Conservation (phyloP, 129 eudicot genomes). For the Artemisia argyi region DNA sequence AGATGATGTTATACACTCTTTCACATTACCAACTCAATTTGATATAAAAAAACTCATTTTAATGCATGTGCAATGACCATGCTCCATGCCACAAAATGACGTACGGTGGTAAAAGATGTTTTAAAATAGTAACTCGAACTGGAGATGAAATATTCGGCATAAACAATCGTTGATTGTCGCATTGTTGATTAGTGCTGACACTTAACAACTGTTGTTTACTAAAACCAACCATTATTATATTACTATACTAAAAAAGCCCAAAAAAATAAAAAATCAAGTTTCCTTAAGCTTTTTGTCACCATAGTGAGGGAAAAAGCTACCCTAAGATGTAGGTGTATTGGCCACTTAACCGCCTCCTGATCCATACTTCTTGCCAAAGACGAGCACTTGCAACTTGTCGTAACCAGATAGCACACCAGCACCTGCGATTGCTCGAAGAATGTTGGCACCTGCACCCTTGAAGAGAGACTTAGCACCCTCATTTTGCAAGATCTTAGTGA, state of each 20-base stretch:
- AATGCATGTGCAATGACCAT: background rate
- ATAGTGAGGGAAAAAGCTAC: background rate
- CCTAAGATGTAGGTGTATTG: background rate
- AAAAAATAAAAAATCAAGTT: background rate
- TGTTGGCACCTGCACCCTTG: constrained; percentile 73
- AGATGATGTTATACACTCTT: too few relatives aligned
- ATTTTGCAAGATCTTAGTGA: constrained; percentile 48
- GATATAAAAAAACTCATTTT: background rate
- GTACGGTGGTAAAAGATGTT: constrained; percentile 14
- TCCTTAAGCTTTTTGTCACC: constrained; percentile 12
- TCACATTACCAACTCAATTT: too few relatives aligned
- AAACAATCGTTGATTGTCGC: background rate
- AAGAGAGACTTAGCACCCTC: constrained; percentile 63
- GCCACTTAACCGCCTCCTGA: constrained; percentile 53
- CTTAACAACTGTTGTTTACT: constrained; percentile 3
- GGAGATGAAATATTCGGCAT: background rate
- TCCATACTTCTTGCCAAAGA: constrained; percentile 70
- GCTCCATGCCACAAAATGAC: constrained; percentile 7
- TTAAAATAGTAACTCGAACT: constrained; percentile 2
- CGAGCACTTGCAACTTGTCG: constrained; percentile 60
- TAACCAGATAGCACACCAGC: constrained; percentile 77
- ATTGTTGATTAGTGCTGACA: background rate
- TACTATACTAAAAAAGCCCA: constrained; percentile 1
- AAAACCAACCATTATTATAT: constrained; percentile 25
- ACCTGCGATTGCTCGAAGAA: constrained; percentile 69